These are phyloP conservation scores for Diaporthe ilicicola DNA, from an alignment of 2,329 filamentous ascomycete genomes.

Conservation along the genomic window DNA sequence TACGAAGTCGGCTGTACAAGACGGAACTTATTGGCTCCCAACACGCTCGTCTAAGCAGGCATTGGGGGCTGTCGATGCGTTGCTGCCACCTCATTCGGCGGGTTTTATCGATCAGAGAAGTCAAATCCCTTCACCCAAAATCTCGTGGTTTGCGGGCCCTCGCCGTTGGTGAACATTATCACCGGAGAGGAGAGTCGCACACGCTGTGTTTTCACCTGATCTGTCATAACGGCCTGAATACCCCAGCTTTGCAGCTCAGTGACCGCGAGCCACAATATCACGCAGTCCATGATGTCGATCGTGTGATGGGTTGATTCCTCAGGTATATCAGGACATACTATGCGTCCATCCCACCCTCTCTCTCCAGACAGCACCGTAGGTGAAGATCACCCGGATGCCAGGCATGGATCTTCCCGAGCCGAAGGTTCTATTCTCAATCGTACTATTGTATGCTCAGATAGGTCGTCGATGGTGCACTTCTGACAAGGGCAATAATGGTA, in stretches of 20 bases:
- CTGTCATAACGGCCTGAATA: neutral
- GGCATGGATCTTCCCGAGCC: constrained; percentile 31
- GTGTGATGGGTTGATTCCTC: neutral
- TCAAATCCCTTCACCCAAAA: neutral
- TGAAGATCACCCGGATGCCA: constrained; percentile 21
- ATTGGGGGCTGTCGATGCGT: neutral
- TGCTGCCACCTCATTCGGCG: neutral
- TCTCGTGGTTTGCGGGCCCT: neutral
- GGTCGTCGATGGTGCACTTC: neutral
- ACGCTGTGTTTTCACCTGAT: neutral
- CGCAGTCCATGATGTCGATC: neutral
- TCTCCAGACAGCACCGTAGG: neutral
- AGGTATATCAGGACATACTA: neutral
- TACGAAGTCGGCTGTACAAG: neutral
- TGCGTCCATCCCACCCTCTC: neutral
- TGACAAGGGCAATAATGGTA: constrained; percentile 5
- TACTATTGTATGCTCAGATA: constrained; percentile 16
- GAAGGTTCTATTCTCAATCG: neutral
- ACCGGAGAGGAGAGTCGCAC: neutral
- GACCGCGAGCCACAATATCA: neutral
- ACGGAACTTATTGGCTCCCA: neutral
- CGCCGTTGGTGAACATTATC: too few relatives aligned
- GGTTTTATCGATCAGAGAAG: too few relatives aligned
- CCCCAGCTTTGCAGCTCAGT: neutral
- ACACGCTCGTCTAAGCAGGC: neutral